Base-by-base conservation (phyloP, 2,329 filamentous ascomycete species). In the Fusarium zealandicum region DNA sequence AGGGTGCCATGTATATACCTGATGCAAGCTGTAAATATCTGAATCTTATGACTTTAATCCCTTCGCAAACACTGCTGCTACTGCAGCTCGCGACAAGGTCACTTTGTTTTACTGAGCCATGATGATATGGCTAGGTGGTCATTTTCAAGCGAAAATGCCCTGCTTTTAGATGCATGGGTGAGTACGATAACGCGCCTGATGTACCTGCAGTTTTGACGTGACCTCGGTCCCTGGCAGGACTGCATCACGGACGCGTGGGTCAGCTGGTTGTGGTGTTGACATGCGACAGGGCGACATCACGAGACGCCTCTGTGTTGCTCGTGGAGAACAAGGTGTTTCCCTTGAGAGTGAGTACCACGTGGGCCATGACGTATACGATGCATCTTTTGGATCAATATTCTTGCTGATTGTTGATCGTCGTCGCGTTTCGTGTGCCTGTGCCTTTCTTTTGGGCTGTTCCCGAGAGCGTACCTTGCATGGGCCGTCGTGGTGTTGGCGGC, bases 1-100 rank as follows among this genome's bases (percentile, higher is more conserved):
- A 54, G 62, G 66, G 58, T 57, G 49, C 58, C 48, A 65, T 76
- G 75, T 76, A 75, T 73, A 76, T 76, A 75, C 69, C 67, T 71
- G 53, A 67, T 61, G 57, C 63, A 69, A 68, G 56, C 59, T 74
- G 71, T 76, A 75, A 62, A 74, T 75, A 74, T 59, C 36, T 68
- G 68, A 70, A 70, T 67, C 68, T 69, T 63, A 74, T 73, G 72
- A 75, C 65, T 66, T 64, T 70, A 69, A 68, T 69, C 59, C 65
- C 64, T 61, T 59, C 40, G 38, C 61, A 61, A 57, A 45, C 33
- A 56, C 36, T 51, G 28, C 46, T 35, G 38, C 39, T 46, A 25
- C 36, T 41, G 45, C 45, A 40, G 41, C 37, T 57, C 25, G 54
- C 50, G 38, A 57, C 45, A 47, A 45, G 58, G 57, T 63, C 64